Conservation (phyloP, 2,329 filamentous ascomycete species). For the Rhinocladiella similis region DNA sequence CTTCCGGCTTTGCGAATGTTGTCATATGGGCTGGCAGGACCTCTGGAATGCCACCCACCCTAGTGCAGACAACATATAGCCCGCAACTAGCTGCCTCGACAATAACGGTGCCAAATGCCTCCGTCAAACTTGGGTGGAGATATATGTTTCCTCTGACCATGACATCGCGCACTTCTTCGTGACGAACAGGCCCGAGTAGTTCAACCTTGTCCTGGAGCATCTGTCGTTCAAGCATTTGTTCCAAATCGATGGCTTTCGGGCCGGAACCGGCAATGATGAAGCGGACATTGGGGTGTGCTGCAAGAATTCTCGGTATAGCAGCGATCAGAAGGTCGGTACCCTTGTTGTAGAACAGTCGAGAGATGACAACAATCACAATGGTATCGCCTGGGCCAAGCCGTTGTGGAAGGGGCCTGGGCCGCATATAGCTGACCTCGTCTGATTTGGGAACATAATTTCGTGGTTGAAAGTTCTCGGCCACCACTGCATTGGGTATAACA, state of each 20-base stretch:
- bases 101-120: constrained; percentile 96
- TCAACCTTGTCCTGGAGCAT: constrained; percentile 91
- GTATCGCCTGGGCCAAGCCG: constrained; percentile 78
- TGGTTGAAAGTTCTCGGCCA: constrained; percentile 92
- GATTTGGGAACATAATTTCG: constrained; percentile 53
- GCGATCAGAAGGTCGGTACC: constrained; percentile 96
- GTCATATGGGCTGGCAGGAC: constrained; percentile 97
- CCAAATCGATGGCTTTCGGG: constrained; percentile 93
- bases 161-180: constrained; percentile 95
- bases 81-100: constrained; percentile 96
- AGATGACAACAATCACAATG: constrained; percentile 96
- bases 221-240: constrained; percentile 96
- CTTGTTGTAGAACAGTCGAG: constrained; percentile 97
- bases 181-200: constrained; percentile 85
- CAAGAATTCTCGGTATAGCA: constrained; percentile 87
- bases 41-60: constrained; percentile 94
- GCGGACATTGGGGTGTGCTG: constrained; percentile 84
- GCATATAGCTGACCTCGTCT: constrained; percentile 34
- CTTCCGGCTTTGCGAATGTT: constrained; percentile 92
- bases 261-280: constrained; percentile 97
- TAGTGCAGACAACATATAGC: constrained; percentile 92
- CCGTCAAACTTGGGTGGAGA: constrained; percentile 89
- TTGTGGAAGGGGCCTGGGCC: constrained; percentile 56
- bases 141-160: constrained; percentile 98
- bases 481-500: constrained; percentile 95